phyloP scores from a whole-genome alignment of 257 asterid species.

The Ocimum tenuiflorum region DNA sequence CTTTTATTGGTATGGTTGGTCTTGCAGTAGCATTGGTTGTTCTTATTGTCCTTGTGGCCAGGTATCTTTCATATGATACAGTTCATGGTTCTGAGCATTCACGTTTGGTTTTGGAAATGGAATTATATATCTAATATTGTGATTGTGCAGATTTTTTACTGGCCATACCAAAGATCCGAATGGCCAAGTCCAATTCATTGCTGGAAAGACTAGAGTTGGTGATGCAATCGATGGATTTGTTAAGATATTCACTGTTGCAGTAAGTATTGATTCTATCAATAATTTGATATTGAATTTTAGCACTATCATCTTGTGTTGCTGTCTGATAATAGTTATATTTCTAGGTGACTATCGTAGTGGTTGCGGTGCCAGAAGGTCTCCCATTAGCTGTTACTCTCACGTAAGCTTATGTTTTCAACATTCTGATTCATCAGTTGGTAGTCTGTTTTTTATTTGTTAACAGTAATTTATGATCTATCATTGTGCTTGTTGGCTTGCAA shows the following conservation, averaged over 20 bases:
- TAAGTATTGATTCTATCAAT: conserved; percentile 32
- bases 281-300: background rate
- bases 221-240: conserved; percentile 66
- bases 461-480: background rate
- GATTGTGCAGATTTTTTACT: conserved; percentile 54
- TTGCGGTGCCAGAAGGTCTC: conserved; percentile 97
- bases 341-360: conserved; percentile 90
- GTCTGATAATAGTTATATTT: conserved; percentile 11
- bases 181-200: conserved; percentile 44
- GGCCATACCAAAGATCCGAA: conserved; percentile 61
- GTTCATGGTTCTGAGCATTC: background rate
- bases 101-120: background rate
- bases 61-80: conserved; percentile 31
- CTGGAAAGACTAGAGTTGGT: conserved; percentile 65
- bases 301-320: conserved; percentile 11
- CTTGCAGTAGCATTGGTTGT: conserved; percentile 65
- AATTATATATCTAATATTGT: conserved; percentile 4
- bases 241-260: conserved; percentile 86
- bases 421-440: background rate
- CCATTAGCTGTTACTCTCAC: conserved; percentile 94
- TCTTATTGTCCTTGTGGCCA: conserved; percentile 61
- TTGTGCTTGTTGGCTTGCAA: background rate
- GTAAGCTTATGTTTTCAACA: conserved; percentile 37
- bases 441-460: background rate
- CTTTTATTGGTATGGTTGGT: conserved; percentile 84